phyloP scores from a whole-genome alignment of 176 grass and related monocot genomes.

The Oryza glumipatula region DNA sequence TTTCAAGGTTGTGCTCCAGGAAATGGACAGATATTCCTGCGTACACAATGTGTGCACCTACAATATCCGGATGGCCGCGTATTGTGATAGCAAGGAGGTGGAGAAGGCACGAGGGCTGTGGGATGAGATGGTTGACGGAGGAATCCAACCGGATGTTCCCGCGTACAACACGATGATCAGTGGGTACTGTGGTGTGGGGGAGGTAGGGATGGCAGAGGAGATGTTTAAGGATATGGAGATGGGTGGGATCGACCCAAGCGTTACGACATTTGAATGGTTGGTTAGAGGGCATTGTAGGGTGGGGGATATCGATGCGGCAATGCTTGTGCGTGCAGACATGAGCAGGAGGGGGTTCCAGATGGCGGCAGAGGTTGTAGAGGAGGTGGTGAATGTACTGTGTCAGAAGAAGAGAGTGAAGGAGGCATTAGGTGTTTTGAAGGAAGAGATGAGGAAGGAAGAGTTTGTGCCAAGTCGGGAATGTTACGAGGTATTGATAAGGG shows the following conservation, averaged over 20 bases:
- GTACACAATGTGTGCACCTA: conserved; percentile 53
- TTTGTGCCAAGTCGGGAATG: conserved; percentile 44
- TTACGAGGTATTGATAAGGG: conserved; percentile 49
- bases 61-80: conserved; percentile 49
- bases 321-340: conserved; percentile 62
- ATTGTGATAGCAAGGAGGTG: conserved; percentile 39
- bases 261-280: conserved; percentile 54
- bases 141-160: conserved; percentile 46
- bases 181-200: conserved; percentile 46
- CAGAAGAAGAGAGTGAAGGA: conserved; percentile 45
- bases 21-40: conserved; percentile 54
- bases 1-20: conserved; percentile 34
- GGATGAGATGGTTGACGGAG: conserved; percentile 55
- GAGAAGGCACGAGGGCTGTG: conserved; percentile 34
- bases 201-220: conserved; percentile 54
- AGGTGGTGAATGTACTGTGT: conserved; percentile 54
- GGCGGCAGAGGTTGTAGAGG: conserved; percentile 41
- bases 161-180: conserved; percentile 64
- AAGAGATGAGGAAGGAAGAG: conserved; percentile 62
- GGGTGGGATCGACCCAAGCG: conserved; percentile 46
- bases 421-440: conserved; percentile 55
- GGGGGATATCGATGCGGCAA: conserved; percentile 32
- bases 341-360: conserved; percentile 59
- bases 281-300: conserved; percentile 56
- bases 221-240: conserved; percentile 64